Percentiles rank a stretch among this genome's conserved stretches.
Conservation (phyloP, 148 eudicot species). For the Talinum fruticosum region DNA sequence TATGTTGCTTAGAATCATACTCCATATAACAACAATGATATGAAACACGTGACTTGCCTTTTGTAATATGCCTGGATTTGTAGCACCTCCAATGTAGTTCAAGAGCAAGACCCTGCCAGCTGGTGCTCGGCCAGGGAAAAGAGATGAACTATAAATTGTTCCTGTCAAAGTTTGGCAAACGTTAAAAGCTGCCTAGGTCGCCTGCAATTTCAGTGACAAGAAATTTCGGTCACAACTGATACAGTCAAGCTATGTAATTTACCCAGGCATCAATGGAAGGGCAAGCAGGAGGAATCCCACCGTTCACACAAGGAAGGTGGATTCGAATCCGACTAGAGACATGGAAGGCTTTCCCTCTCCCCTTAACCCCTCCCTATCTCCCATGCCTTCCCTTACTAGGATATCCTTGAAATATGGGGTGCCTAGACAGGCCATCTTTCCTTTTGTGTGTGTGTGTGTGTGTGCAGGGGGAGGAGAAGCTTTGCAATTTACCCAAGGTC, state of each 20-base stretch:
- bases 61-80: constrained; percentile 61
- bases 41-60: constrained; percentile 41
- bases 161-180: constrained; percentile 36
- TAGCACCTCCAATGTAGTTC: constrained; percentile 85
- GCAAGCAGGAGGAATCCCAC: background rate
- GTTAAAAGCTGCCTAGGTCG: background rate
- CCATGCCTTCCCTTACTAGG: too few relatives aligned
- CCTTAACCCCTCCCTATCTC: background rate
- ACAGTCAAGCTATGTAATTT: background rate
- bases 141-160: constrained; percentile 85
- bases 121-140: constrained; percentile 90
- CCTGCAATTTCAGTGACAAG: background rate
- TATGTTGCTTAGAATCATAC: background rate
- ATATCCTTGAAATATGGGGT: too few relatives aligned
- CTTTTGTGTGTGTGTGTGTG: too few relatives aligned
- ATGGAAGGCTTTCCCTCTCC: background rate
- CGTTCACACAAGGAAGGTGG: background rate
- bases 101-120: constrained; percentile 66
- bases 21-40: too few relatives aligned
- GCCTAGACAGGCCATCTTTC: background rate
- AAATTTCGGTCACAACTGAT: background rate
- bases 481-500: constrained; percentile 55
- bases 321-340: background rate
- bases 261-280: background rate
- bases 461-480: background rate